A percentile compares a stretch with the other conserved stretches of the same genome.
Conservation (phyloP, 2,329 filamentous ascomycete species). For the Chrysosporium keratinophilum region DNA sequence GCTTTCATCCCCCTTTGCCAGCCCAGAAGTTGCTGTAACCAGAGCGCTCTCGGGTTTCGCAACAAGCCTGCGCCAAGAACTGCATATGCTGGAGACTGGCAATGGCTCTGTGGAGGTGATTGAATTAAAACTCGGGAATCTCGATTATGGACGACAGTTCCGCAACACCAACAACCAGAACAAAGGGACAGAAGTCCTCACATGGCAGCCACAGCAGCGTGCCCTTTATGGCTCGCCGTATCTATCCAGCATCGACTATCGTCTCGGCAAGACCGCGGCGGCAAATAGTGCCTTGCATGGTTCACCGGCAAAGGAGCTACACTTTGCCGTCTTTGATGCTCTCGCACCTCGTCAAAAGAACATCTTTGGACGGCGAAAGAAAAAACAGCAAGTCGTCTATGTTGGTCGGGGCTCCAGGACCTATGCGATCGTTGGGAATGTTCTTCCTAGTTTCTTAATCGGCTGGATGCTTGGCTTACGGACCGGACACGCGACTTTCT, state of each 20-base stretch:
- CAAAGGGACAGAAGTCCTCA: conserved; percentile 44
- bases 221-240: conserved; percentile 36
- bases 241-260: conserved; percentile 36
- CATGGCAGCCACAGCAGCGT: conserved; percentile 51
- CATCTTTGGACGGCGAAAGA: conserved; percentile 30
- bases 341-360: conserved; percentile 46
- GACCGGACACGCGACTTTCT: conserved; percentile 18
- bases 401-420: conserved; percentile 75
- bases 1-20: conserved; percentile 39
- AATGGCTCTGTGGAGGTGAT: conserved; percentile 53
- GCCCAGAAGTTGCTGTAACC: conserved; percentile 75
- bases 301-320: conserved; percentile 64
- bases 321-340: conserved; percentile 84
- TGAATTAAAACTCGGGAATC: conserved; percentile 81
- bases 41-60: conserved; percentile 80
- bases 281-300: conserved; percentile 42
- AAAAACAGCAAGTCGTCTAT: conserved; percentile 51
- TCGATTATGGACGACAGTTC: conserved; percentile 64
- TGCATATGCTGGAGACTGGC: conserved; percentile 52
- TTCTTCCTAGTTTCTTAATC: conserved; percentile 67
- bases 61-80: conserved; percentile 66
- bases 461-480: conserved; percentile 86
- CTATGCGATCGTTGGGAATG: conserved; percentile 76
- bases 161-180: conserved; percentile 37
- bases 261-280: conserved; percentile 27